These are phyloP conservation scores for Collariella sp. DNA, from an alignment of 495 filamentous ascomycete species.

Conservation along the genomic window DNA sequence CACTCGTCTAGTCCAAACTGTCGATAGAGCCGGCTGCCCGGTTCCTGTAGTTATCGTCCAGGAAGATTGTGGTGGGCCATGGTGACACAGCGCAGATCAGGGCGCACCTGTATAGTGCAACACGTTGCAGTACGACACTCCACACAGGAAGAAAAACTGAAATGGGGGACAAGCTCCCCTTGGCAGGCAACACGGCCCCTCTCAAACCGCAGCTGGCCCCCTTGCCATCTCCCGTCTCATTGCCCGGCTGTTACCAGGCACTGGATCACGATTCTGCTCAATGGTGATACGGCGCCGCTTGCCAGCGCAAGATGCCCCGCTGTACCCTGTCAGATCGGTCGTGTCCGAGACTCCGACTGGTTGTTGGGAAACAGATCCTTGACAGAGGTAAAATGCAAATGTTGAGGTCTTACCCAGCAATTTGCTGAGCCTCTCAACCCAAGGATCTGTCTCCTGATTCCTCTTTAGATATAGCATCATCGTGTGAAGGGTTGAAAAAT, in stretches of 20 bases:
- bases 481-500: too few species aligned
- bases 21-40: background rate
- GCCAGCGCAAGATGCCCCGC: background rate
- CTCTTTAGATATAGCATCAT: too few species aligned
- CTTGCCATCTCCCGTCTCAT: background rate
- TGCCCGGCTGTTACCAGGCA: background rate
- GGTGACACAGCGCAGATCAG: conserved; percentile 7
- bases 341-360: background rate
- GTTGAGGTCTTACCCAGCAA: background rate
- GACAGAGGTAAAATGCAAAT: background rate
- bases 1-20: background rate
- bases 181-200: background rate
- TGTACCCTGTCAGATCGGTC: background rate
- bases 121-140: background rate
- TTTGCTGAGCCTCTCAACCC: too few species aligned
- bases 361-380: too few species aligned
- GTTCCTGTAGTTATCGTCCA: background rate
- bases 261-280: conserved; percentile 1
- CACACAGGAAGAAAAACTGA: too few species aligned
- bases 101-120: background rate
- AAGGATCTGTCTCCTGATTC: too few species aligned
- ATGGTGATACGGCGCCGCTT: background rate
- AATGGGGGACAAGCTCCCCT: background rate
- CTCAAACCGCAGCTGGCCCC: background rate
- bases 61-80: background rate